Conservation (phyloP, 192 early-diverging fungal genomes). For the Coemansia sp. region DNA sequence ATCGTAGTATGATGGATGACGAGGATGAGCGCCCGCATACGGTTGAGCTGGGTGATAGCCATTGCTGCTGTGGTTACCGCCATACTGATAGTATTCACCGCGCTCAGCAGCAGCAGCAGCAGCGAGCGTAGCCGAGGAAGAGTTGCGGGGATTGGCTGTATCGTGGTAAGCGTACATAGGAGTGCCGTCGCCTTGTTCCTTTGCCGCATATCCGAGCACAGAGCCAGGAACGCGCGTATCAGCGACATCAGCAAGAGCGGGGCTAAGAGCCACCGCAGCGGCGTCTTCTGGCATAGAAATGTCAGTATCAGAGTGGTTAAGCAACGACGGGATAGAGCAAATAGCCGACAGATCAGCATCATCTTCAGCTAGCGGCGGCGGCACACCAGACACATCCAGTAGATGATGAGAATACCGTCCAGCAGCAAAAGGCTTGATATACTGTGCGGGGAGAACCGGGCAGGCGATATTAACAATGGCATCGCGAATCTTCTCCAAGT, state of each 20-base stretch:
- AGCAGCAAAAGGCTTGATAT: neutral
- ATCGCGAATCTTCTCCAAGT: conserved; percentile 39
- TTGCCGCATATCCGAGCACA: neutral
- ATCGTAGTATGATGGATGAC: conserved; percentile 1
- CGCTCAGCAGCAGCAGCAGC: neutral
- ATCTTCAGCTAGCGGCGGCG: conserved; percentile 24
- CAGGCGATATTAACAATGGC: conserved; percentile 27
- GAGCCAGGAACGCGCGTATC: conserved; percentile 19
- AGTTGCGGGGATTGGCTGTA: neutral
- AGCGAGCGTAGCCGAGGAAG: too few relatives aligned
- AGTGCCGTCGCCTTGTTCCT: conserved; percentile 5
- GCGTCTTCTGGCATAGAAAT: conserved; percentile 11
- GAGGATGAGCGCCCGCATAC: neutral
- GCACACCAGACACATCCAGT: conserved; percentile 30
- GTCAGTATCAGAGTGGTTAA: conserved; percentile 32
- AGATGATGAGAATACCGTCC: conserved; percentile 34
- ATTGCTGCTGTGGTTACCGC: neutral
- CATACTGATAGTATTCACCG: conserved; percentile 7
- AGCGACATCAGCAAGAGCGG: neutral
- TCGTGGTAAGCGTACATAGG: conserved; percentile 10
- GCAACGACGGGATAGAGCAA: conserved; percentile 45
- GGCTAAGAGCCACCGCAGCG: neutral
- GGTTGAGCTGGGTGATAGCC: neutral
- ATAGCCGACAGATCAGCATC: conserved; percentile 38
- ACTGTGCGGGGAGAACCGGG: conserved; percentile 9